Evolutionary conservation across 257 asterid species (phyloP).

Genomic region (Verbena officinalis): DNA sequence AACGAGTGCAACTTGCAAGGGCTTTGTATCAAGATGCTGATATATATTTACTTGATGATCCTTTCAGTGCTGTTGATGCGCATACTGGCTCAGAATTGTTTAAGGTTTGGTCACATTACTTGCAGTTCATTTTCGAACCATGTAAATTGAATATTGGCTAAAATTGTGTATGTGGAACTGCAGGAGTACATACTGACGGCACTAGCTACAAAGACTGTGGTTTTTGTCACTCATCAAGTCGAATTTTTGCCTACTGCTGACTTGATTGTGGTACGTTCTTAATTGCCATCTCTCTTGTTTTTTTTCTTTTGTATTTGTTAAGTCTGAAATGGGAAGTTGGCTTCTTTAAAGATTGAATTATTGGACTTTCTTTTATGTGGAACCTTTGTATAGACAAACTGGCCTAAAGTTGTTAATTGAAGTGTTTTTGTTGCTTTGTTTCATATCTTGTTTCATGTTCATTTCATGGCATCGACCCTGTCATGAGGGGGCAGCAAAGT

Average conservation of each 20-base stretch:
- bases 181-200: slow-evolving; percentile 97
- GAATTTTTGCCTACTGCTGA: slow-evolving; percentile 96
- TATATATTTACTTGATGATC: slow-evolving; percentile 92
- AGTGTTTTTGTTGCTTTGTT: slow-evolving; percentile 13
- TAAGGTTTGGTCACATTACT: slow-evolving; percentile 47
- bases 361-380: neutral
- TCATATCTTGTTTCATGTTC: slow-evolving; percentile 1
- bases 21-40: slow-evolving; percentile 98
- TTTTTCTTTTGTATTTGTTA: too few species aligned
- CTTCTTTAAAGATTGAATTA: neutral
- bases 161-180: slow-evolving; percentile 35
- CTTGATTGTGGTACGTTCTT: slow-evolving; percentile 80
- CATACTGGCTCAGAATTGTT: slow-evolving; percentile 96
- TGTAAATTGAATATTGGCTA: slow-evolving; percentile 29
- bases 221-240: slow-evolving; percentile 97
- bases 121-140: slow-evolving; percentile 11
- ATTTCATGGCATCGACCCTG: slow-evolving; percentile 5
- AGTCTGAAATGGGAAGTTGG: neutral
- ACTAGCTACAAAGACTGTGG: slow-evolving; percentile 75
- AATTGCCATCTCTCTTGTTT: too few species aligned
- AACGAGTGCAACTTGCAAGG: slow-evolving; percentile 96
- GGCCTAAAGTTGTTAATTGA: slow-evolving; percentile 3
- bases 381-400: neutral
- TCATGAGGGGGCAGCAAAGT: slow-evolving; percentile 1
- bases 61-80: slow-evolving; percentile 99